Evolutionary conservation across 768 basidiomycete species (phyloP).

Genomic region (Suillus variegatus): DNA sequence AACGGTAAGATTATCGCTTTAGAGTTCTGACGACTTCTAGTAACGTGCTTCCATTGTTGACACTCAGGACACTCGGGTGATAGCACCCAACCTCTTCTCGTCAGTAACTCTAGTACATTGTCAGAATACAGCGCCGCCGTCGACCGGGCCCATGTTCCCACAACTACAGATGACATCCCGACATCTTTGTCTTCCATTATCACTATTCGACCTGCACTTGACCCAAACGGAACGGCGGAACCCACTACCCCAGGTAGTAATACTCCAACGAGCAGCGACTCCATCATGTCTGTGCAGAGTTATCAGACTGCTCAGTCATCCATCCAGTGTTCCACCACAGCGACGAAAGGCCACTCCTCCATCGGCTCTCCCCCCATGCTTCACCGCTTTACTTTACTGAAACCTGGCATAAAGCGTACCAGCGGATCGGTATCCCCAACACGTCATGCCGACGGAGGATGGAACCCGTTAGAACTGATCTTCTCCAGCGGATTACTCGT

Average conservation of each 20-base stretch:
- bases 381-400: slow-evolving; percentile 86
- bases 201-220: slow-evolving; percentile 60
- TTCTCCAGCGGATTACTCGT: slow-evolving; percentile 72
- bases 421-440: slow-evolving; percentile 31
- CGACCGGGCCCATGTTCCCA: slow-evolving; percentile 49
- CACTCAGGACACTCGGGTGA: slow-evolving; percentile 37
- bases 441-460: slow-evolving; percentile 40
- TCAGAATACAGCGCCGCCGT: slow-evolving; percentile 75
- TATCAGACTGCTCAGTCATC: slow-evolving; percentile 64
- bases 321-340: slow-evolving; percentile 54
- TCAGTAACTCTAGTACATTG: slow-evolving; percentile 41
- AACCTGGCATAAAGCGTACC: slow-evolving; percentile 68
- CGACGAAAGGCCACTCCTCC: slow-evolving; percentile 79
- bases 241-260: slow-evolving; percentile 41
- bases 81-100: slow-evolving; percentile 59
- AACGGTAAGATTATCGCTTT: slow-evolving; percentile 21
- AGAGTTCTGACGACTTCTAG: slow-evolving; percentile 13
- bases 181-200: slow-evolving; percentile 72
- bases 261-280: slow-evolving; percentile 45
- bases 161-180: slow-evolving; percentile 40
- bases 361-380: slow-evolving; percentile 58
- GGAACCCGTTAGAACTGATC: slow-evolving; percentile 80
- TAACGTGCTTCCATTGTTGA: slow-evolving; percentile 7
- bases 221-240: slow-evolving; percentile 47
- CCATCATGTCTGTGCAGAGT: slow-evolving; percentile 57